phyloP scores from a whole-genome alignment of 305 asterid genomes.

The Solanum hybrid region DNA sequence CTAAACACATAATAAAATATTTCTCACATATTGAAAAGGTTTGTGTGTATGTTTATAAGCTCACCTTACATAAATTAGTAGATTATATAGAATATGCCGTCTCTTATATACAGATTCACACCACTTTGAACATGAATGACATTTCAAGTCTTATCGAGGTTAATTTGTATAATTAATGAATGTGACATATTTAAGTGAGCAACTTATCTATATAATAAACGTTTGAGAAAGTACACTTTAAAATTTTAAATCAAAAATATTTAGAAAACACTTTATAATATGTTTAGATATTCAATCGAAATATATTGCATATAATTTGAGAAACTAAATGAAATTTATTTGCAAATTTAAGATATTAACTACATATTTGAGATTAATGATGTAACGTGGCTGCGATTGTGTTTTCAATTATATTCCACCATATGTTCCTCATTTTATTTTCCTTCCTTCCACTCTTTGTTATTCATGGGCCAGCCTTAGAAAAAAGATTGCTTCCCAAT shows the following conservation, averaged over 20 bases:
- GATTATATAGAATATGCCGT: background rate
- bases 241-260: background rate
- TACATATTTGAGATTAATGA: background rate
- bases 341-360: no score
- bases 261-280: background rate
- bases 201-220: background rate
- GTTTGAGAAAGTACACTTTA: background rate
- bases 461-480: background rate
- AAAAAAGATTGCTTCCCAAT: background rate
- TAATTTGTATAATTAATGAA: background rate
- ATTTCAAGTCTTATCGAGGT: background rate
- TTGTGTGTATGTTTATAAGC: background rate
- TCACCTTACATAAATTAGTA: background rate
- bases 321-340: background rate
- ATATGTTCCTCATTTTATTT: background rate
- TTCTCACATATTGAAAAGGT: background rate
- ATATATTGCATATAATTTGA: no score
- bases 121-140: background rate
- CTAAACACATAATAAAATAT: background rate
- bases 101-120: background rate
- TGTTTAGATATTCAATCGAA: background rate
- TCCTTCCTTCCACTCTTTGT: background rate
- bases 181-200: background rate
- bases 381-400: background rate
- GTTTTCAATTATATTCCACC: background rate